Evolutionary conservation across 140 eudicot species (phyloP), one percentile per base, ranked within the genome.

Genomic region (Anethum foeniculum): DNA sequence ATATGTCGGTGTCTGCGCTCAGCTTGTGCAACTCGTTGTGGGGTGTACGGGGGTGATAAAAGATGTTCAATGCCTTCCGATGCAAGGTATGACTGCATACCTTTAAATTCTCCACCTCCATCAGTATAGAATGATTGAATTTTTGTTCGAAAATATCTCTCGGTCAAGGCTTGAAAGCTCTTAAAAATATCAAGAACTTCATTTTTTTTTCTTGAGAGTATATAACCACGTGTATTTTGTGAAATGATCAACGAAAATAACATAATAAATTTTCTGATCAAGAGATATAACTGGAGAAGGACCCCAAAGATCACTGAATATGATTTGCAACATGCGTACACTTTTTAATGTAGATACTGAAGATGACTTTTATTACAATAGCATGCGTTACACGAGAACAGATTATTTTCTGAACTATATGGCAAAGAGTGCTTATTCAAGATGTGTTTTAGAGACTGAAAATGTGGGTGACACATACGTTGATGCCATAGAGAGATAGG

Each of bases 91-190:
- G 58, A 51, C 58, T 51, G 58, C 58, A 51, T 51, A 10, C 21
- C 58, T 12, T 12, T 10, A 51, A 51, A 97, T 2, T 93, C 96
- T 65, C 88, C 98, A 21, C 97, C 92, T 77, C 98, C 98, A 49
- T 97, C 98, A n/a, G 93, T 97, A 77, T 93, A 84, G 83, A 76
- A 43, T 58, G 67, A 39, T 73, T 19, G 38, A 14, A 5, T 62
- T 81, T 47, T 51, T 6, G 46, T 43, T 43, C 7, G 8, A 43
- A 43, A 43, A 43, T 43, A 43, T 43, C 46, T 43, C 7, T 43
- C 46, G 0, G 8, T 43, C 46, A 43, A 43, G 9, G 8, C 46
- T 43, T 43, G 46, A 43, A 43, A 51, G 8, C 58, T 51, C 58
- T 8, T 51, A 51, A 51, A 51, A 51, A 51, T 51, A 1, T 51